These are phyloP conservation scores for Rhinocladiella mackenziei DNA, from an alignment of 2,329 filamentous ascomycete species.

Conservation along the genomic window DNA sequence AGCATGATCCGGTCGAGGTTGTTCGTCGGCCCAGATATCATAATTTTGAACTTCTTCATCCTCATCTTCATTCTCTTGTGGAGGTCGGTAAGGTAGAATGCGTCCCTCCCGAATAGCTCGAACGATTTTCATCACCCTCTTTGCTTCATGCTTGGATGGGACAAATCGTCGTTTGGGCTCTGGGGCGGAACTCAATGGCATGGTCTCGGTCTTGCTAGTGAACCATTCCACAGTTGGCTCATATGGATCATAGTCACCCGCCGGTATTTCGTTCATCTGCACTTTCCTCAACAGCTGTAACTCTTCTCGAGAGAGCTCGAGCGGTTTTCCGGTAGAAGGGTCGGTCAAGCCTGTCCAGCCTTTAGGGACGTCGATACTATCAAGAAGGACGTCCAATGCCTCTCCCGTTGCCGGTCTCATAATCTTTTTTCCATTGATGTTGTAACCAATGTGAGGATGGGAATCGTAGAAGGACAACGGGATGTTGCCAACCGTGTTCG, in stretches of 20 bases:
- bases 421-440: constrained; percentile 98
- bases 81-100: constrained; percentile 83
- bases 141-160: constrained; percentile 94
- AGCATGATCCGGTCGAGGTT: constrained; percentile 72
- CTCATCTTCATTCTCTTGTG: constrained; percentile 67
- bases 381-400: constrained; percentile 85
- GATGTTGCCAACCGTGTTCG: constrained; percentile 94
- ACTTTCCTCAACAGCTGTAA: constrained; percentile 82
- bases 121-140: constrained; percentile 94
- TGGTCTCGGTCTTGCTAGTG: constrained; percentile 80
- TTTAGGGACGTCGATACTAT: constrained; percentile 94
- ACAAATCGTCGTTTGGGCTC: constrained; percentile 95
- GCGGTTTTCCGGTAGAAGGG: constrained; percentile 84
- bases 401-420: constrained; percentile 92
- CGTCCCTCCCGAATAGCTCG: constrained; percentile 91
- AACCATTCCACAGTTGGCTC: constrained; percentile 94
- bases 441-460: constrained; percentile 97
- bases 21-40: constrained; percentile 94
- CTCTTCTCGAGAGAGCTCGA: constrained; percentile 83
- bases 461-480: constrained; percentile 93
- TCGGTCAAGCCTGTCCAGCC: constrained; percentile 97
- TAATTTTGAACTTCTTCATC: constrained; percentile 70
- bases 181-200: constrained; percentile 90
- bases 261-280: constrained; percentile 80
- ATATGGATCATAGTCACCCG: constrained; percentile 89